Base-by-base conservation (phyloP, 805 yeast genomes). In the Ogataea haglerorum region DNA sequence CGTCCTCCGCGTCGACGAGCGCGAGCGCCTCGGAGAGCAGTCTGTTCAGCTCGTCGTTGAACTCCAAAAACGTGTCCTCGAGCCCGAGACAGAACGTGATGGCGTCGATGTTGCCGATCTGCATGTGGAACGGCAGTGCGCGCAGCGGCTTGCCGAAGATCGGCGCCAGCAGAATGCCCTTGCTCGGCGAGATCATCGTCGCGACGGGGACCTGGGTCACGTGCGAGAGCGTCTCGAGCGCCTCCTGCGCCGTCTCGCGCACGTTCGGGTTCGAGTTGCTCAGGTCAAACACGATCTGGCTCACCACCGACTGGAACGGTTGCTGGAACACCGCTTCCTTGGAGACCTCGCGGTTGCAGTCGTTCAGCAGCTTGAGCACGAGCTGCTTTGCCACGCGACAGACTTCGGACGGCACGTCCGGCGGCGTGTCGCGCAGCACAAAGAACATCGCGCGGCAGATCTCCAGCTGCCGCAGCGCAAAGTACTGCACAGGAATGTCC, bases 121-220 rank as follows among this genome's bases (percentile, higher is more conserved):
- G 99, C 96, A 91, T 93, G 4, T 96, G 93, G 67, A 95, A 93
- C 0, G 99, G 99, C 46, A 93, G 70, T 0, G 99, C 99, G 48
- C 99, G 73, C 43, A 93, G 65, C 0, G 99, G 99, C 58, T 93
- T 93, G 3, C 96, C 96, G 68, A 93, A 95, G 16, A 93, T 93
- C 6, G 99, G 98, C 0, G 95, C 85, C 34, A 93, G 65, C 21
- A 95, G 67, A 18, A 90, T 78, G 34, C 79, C 82, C 53, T 89
- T 87, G 38, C 95, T 90, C 14, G 91, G 90, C 4, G 80, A 77
- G 62, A 95, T 80, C 52, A 95, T 75, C 1, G 80, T 76, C 1
- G 91, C 75, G 32, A 87, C 72, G 1, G 95, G 76, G 10, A 82
- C 81, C 2, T 69, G 68, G 0, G 95, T 81, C 0, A 84, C 75